phyloP scores from a whole-genome alignment of 495 filamentous ascomycete species.

The Hyaloscypha bicolor region DNA sequence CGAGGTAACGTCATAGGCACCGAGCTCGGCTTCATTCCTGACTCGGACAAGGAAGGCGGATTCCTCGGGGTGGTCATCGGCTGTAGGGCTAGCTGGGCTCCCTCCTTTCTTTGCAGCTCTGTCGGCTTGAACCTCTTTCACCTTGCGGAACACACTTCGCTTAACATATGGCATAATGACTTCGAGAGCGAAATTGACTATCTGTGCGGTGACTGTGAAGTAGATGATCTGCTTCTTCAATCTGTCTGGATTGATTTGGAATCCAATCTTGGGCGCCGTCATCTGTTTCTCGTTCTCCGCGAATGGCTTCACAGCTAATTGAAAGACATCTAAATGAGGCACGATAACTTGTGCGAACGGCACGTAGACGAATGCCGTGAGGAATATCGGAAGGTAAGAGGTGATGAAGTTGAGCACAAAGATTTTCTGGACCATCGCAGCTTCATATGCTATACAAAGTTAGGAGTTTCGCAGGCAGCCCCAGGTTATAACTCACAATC shows the following conservation, averaged over 20 bases:
- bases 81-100: slow-evolving; percentile 30
- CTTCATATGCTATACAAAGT: slow-evolving; percentile 56
- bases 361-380: slow-evolving; percentile 96
- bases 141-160: slow-evolving; percentile 70
- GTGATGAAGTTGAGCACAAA: slow-evolving; percentile 98
- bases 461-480: slow-evolving; percentile 9
- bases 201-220: slow-evolving; percentile 93
- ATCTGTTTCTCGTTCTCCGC: slow-evolving; percentile 72
- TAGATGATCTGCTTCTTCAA: slow-evolving; percentile 94
- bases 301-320: slow-evolving; percentile 72
- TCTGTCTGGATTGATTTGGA: slow-evolving; percentile 81
- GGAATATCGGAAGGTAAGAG: slow-evolving; percentile 87
- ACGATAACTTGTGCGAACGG: slow-evolving; percentile 88
- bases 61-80: slow-evolving; percentile 63
- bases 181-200: slow-evolving; percentile 85
- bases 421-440: slow-evolving; percentile 82
- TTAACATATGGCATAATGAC: slow-evolving; percentile 84
- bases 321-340: slow-evolving; percentile 88
- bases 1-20: slow-evolving; percentile 81
- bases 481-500: slow-evolving; percentile 46
- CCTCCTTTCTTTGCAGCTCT: slow-evolving; percentile 51
- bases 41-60: slow-evolving; percentile 53
- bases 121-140: slow-evolving; percentile 68
- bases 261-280: slow-evolving; percentile 57
- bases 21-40: slow-evolving; percentile 82